A percentile compares a stretch with the other conserved stretches of the same genome.
These are phyloP conservation scores for Raphanus raphanistrum DNA, from an alignment of 345 rosid genomes.

Conservation along the genomic window DNA sequence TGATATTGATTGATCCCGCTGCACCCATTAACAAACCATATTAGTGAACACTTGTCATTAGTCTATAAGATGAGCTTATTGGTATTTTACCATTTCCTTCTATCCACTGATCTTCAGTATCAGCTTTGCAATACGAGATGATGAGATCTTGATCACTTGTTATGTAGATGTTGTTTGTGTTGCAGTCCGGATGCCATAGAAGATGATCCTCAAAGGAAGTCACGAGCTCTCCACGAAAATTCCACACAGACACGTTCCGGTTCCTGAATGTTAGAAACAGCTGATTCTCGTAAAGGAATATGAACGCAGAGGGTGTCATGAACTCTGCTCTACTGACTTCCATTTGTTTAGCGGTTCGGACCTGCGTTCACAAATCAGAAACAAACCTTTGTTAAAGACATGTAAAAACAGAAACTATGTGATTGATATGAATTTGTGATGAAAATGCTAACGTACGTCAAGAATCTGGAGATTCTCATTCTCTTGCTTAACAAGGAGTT, in stretches of 20 bases:
- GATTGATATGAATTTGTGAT: too few relatives aligned
- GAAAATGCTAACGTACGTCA: conserved; percentile 59
- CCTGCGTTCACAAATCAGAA: conserved; percentile 44
- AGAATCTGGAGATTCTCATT: conserved; percentile 96
- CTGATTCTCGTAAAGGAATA: conserved; percentile 93
- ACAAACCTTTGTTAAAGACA: conserved; percentile 1
- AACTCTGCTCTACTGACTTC: conserved; percentile 76
- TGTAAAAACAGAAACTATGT: background rate
- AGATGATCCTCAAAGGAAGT: conserved; percentile 97
- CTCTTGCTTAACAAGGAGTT: conserved; percentile 98
- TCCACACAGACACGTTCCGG: conserved; percentile 88
- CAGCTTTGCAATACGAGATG: conserved; percentile 95
- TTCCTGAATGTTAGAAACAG: conserved; percentile 88
- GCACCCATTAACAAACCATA: conserved; percentile 21
- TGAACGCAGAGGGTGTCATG: conserved; percentile 95
- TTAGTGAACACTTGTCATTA: conserved; percentile 5
- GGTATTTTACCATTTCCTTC: conserved; percentile 70
- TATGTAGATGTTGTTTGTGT: conserved; percentile 91
- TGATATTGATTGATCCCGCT: conserved; percentile 88
- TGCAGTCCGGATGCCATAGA: conserved; percentile 94
- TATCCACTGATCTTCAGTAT: conserved; percentile 80
- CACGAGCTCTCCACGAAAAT: conserved; percentile 92
- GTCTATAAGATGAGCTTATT: conserved; percentile 2
- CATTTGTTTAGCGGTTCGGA: conserved; percentile 67
- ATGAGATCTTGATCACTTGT: conserved; percentile 98